phyloP scores from a whole-genome alignment of 768 basidiomycete species.

The Kwoniella dejecticola region DNA sequence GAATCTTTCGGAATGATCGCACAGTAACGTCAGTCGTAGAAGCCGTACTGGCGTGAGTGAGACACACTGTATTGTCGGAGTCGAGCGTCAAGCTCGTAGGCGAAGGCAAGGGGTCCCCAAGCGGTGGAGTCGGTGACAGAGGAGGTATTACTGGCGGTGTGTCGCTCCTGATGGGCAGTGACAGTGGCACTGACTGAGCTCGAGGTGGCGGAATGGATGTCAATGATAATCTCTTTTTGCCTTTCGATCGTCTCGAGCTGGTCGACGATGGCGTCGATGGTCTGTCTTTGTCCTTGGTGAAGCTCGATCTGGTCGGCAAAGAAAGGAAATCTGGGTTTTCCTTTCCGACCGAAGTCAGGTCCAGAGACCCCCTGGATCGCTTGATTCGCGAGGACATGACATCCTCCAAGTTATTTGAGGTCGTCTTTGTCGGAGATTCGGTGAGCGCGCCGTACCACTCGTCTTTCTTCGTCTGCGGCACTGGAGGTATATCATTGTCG shows the following conservation, averaged over 20 bases:
- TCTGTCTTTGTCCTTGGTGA: not conserved
- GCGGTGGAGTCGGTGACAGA: not conserved
- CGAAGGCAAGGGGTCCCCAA: conserved; percentile 1
- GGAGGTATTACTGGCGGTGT: conserved; percentile 8
- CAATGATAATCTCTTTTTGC: not conserved
- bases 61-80: not conserved
- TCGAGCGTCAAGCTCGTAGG: not conserved
- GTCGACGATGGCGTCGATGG: conserved; percentile 5
- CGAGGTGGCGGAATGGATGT: conserved; percentile 6
- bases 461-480: conserved; percentile 5
- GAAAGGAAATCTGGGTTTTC: conserved; percentile 3
- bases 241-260: conserved; percentile 1
- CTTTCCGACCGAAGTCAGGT: conserved; percentile 8
- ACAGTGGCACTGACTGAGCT: conserved; percentile 5
- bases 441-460: not conserved
- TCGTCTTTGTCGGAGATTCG: not conserved
- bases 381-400: conserved; percentile 3
- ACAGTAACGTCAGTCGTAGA: not conserved
- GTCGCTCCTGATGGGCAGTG: not conserved
- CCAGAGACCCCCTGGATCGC: conserved; percentile 11
- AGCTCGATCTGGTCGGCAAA: not conserved
- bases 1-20: conserved; percentile 16
- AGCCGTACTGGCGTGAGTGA: too few relatives aligned
- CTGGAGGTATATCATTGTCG: conserved; percentile 9
- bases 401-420: not conserved